A percentile compares a stretch with the other conserved stretches of the same genome.
Conservation (phyloP, 2,329 filamentous ascomycete genomes). For the Cephalotrichum gorgonifer region DNA sequence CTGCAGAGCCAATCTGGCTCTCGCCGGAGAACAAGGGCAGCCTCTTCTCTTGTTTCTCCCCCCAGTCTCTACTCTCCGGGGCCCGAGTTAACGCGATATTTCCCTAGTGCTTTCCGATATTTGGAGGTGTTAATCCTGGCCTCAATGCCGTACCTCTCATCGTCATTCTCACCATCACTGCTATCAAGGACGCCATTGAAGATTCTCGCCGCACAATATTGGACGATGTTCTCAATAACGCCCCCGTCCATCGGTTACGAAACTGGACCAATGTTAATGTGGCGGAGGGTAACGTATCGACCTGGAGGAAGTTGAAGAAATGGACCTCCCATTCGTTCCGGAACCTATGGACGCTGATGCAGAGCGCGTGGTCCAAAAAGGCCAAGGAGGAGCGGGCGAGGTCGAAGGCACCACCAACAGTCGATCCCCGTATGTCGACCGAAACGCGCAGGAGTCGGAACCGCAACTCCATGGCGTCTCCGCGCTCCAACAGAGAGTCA, state of each 20-base stretch:
- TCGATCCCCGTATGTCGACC: constrained; percentile 52
- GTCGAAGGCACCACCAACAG: constrained; percentile 27
- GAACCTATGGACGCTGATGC: constrained; percentile 37
- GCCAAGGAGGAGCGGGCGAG: constrained; percentile 36
- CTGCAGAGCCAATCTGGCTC: not conserved
- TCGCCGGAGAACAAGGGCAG: not conserved
- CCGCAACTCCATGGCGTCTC: constrained; percentile 28
- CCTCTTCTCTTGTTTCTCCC: not conserved
- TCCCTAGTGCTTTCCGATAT: constrained; percentile 83
- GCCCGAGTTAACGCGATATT: not conserved
- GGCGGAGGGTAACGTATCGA: constrained; percentile 70
- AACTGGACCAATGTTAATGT: constrained; percentile 93
- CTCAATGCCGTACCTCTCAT: constrained; percentile 87
- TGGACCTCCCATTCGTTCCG: constrained; percentile 55
- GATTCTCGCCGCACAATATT: constrained; percentile 87
- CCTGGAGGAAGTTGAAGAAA: constrained; percentile 89
- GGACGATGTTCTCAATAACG: constrained; percentile 92
- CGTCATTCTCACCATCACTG: constrained; percentile 78
- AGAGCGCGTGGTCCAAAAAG: constrained; percentile 40
- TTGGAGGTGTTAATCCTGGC: constrained; percentile 82
- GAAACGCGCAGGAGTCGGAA: constrained; percentile 23
- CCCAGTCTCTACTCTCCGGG: constrained; percentile 1
- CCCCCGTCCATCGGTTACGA: constrained; percentile 78
- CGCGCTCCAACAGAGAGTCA: constrained; percentile 51
- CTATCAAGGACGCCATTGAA: constrained; percentile 90